Conservation (phyloP, 805 yeast species). For the Peterozyma toletana region DNA sequence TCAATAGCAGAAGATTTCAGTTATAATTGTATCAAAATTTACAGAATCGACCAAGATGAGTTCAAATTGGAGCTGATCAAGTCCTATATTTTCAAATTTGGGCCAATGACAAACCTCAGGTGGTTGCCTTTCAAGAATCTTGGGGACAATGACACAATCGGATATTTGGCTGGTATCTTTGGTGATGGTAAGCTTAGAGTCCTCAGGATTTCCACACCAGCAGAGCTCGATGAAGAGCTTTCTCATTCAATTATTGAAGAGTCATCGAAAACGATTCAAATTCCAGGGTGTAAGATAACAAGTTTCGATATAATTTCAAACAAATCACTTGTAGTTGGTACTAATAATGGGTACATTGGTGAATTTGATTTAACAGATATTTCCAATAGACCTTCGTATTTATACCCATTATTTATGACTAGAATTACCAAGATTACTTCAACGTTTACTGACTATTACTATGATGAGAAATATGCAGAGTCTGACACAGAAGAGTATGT, state of each 20-base stretch:
- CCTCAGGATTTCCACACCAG: slow-evolving; percentile 23
- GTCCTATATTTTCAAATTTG: slow-evolving; percentile 31
- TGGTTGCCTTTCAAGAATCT: slow-evolving; percentile 30
- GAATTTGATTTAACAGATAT: slow-evolving; percentile 35
- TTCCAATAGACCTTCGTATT: neutral
- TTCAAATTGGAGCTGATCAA: slow-evolving; percentile 21
- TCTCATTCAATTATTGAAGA: slow-evolving; percentile 13
- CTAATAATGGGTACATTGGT: slow-evolving; percentile 49
- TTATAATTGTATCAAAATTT: slow-evolving; percentile 35
- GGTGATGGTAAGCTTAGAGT: slow-evolving; percentile 53
- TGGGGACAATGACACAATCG: slow-evolving; percentile 23
- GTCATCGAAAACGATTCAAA: slow-evolving; percentile 18
- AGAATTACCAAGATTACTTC: slow-evolving; percentile 11
- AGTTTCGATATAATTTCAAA: slow-evolving; percentile 39
- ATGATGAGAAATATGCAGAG: slow-evolving; percentile 20
- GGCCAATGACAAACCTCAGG: slow-evolving; percentile 33
- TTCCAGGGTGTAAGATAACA: slow-evolving; percentile 28
- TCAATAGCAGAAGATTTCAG: slow-evolving; percentile 7
- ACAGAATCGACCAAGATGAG: slow-evolving; percentile 25
- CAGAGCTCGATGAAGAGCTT: slow-evolving; percentile 7
- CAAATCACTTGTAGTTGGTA: slow-evolving; percentile 45
- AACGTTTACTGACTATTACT: slow-evolving; percentile 25
- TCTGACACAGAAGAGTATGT: slow-evolving; percentile 6
- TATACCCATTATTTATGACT: slow-evolving; percentile 17
- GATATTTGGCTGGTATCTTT: slow-evolving; percentile 43